Evolutionary conservation across 176 grass and related monocot genomes (phyloP), one percentile per base, ranked within the genome.

Genomic region (Bolboschoenus planiculmis): DNA sequence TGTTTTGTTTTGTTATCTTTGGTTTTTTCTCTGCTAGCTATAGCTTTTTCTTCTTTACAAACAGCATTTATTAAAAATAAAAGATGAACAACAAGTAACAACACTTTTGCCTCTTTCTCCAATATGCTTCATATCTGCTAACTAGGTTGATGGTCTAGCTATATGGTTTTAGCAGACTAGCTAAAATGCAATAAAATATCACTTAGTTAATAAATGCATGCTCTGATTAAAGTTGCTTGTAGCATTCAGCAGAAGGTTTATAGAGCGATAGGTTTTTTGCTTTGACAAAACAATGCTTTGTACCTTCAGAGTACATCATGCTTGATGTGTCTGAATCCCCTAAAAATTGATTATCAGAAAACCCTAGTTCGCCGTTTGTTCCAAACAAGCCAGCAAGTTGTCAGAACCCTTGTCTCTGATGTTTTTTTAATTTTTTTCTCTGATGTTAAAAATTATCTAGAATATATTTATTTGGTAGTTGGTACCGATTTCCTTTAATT

Each of bases 281-380:
- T 75, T 75, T 75, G 43, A 75, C 43, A 75, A 75, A 50, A 50
- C 43, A 75, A 75, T 75, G 40, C 43, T 50, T 29, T 75, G 43
- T 75, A 50, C 71, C 24, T 46, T 29, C 24, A 51, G 13, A 75
- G 23, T 74, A 75, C 71, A 75, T 48, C 72, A 51, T 51, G 44
- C 72, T 50, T 73, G 68, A 43, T 18, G 6, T 51, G 21, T 76
- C 26, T 76, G 72, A 31, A 76, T 51, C 72, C 72, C 72, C 72
- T 76, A 76, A 23, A 72, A 50, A 18, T 76, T 31, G 42, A 24
- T 33, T 51, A 76, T 76, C 71, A 51, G 71, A 76, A 76, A 76
- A 26, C 42, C 39, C 71, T 76, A 76, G 14, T 50, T 76, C 24
- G 44, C 71, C 44, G 71, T 76, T 51, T 76, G 71, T 76, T 51